Conservation (phyloP, 2,329 filamentous ascomycete genomes). For the Xylaria sp. region DNA sequence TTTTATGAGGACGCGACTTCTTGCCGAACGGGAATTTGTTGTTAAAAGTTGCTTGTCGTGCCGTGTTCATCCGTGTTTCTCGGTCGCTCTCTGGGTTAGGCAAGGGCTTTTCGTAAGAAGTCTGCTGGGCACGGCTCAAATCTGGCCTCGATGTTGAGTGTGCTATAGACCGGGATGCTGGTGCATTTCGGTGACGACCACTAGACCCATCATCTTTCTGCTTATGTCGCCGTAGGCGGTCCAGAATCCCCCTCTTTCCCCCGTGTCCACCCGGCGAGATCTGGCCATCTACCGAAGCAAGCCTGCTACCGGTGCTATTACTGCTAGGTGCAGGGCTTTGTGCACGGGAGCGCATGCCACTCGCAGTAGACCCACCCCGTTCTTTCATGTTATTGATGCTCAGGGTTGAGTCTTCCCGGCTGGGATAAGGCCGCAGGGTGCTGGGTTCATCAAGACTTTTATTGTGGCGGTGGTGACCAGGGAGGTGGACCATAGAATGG, state of each 20-base stretch:
- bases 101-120: conserved; percentile 46
- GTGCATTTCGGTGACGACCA: conserved; percentile 54
- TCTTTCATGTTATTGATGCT: conserved; percentile 59
- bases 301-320: conserved; percentile 63
- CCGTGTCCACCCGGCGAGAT: conserved; percentile 63
- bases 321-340: conserved; percentile 83
- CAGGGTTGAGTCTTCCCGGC: conserved; percentile 73
- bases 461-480: conserved; percentile 70
- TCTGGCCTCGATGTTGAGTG: conserved; percentile 57
- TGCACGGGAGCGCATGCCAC: conserved; percentile 61
- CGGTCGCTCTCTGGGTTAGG: conserved; percentile 38
- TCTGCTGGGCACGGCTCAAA: conserved; percentile 47
- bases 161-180: conserved; percentile 60
- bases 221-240: conserved; percentile 58
- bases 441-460: conserved; percentile 71
- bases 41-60: conserved; percentile 61
- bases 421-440: conserved; percentile 72
- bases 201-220: conserved; percentile 59
- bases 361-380: conserved; percentile 51
- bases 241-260: conserved; percentile 58
- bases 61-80: conserved; percentile 34
- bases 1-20: conserved; percentile 54
- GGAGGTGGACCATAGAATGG: conserved; percentile 67
- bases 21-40: conserved; percentile 69
- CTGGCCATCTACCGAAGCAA: conserved; percentile 58